Evolutionary conservation across 192 early-diverging fungal genomes (phyloP), one percentile per base, ranked within the genome.

Genomic region (Rhizophagus prolifer): DNA sequence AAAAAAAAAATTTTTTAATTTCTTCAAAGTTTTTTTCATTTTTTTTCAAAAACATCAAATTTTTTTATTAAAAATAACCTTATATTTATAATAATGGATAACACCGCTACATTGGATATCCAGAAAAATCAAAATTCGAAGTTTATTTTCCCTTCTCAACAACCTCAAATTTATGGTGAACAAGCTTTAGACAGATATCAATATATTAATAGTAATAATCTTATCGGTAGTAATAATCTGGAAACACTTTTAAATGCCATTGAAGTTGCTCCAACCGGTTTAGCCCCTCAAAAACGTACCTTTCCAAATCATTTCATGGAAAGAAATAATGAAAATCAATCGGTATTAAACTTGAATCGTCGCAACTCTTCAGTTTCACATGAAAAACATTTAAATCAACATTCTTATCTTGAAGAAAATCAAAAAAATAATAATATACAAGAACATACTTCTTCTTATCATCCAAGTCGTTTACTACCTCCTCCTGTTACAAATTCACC

Each of bases 131-230:
- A 23, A 75, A 75, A 63, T 54, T 28, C 58, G 31, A 75, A 75
- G 31, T 63, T 28, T 44, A 46, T 44, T 75, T 66, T 75, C 21
- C 25, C 61, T 60, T 34, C 71, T 64, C 73, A 74, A 63, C 74
- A 75, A 75, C 74, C 74, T 65, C 74, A 75, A 31, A 75, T 75
- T 28, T 75, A 75, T 54, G 74, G 62, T 26, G 74, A 75, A 62
- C 74, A 75, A 30, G 60, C 74, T 21, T 75, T 75, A 28, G 74
- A 75, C 0, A 58, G 41, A 46, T 75, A 75, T 46, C 25, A 60
- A 21, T 65, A 36, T 30, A 65, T 63, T 65, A 41, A n/a, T 28
- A 65, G 41, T 34, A 75, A 46, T 65, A 75, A 75, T 60, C 13
- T 75, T 38, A 38, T 38, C 36, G 62, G 38, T 28, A 65, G 41